Conservation (phyloP, 768 basidiomycete genomes). For the Mycena crocata region DNA sequence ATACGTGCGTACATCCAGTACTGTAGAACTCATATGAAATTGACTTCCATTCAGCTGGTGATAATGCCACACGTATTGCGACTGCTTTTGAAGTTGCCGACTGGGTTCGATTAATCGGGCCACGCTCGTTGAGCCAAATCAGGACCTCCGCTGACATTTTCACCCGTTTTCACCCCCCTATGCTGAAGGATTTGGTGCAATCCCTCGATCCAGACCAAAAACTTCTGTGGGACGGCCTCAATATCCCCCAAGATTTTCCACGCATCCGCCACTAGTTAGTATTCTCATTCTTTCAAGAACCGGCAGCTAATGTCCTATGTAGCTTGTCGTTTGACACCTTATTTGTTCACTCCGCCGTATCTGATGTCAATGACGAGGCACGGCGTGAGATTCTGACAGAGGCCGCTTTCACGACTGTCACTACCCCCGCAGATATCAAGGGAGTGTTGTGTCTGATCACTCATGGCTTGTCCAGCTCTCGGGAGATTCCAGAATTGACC, state of each 20-base stretch:
- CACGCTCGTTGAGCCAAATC: constrained; percentile 51
- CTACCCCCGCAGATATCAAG: constrained; percentile 46
- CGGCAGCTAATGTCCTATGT: background rate
- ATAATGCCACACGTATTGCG: constrained; percentile 45
- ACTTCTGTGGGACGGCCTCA: constrained; percentile 55
- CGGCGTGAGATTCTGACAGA: constrained; percentile 51
- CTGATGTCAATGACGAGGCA: constrained; percentile 40
- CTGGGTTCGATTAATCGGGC: constrained; percentile 63
- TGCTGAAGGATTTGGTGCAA: constrained; percentile 56
- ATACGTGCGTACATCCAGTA: constrained; percentile 65
- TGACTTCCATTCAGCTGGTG: constrained; percentile 57
- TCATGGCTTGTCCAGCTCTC: constrained; percentile 46
- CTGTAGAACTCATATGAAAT: no score
- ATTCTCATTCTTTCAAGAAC: background rate
- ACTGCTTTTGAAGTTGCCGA: constrained; percentile 72
- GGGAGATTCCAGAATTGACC: constrained; percentile 37
- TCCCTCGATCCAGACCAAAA: constrained; percentile 55
- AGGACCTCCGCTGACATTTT: constrained; percentile 54
- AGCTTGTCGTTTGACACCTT: constrained; percentile 57
- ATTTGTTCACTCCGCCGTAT: constrained; percentile 49
- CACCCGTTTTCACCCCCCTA: constrained; percentile 53
- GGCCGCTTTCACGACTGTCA: constrained; percentile 40
- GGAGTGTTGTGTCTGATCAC: constrained; percentile 51
- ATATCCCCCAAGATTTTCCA: constrained; percentile 39
- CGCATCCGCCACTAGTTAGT: constrained; percentile 45